These are phyloP conservation scores for Aureobasidium vineae DNA, from an alignment of 2,329 filamentous ascomycete species.

Conservation along the genomic window DNA sequence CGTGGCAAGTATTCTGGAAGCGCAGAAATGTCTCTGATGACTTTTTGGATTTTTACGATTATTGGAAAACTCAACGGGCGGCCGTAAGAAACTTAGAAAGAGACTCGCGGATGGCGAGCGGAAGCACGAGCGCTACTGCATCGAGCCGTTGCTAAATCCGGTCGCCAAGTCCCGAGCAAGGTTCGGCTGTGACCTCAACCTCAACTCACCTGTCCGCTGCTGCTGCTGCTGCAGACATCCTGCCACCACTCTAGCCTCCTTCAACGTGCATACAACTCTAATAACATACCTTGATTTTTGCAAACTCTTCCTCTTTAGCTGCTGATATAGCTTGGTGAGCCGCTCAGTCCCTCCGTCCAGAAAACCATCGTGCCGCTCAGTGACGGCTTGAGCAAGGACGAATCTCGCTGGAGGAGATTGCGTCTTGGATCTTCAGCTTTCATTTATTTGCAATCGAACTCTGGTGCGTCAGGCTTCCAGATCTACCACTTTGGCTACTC, in stretches of 20 bases:
- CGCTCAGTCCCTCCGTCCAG: neutral
- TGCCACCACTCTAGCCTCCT: neutral
- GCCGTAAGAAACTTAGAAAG: conserved; percentile 16
- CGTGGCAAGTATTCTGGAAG: conserved; percentile 13
- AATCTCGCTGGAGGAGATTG: conserved; percentile 10
- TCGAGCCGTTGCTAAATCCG: conserved; percentile 6
- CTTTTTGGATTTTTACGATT: conserved; percentile 8
- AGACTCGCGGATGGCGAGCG: neutral
- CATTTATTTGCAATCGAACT: conserved; percentile 6
- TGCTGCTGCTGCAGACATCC: neutral
- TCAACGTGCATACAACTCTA: conserved; percentile 25
- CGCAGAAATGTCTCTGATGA: conserved; percentile 18
- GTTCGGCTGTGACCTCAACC: conserved; percentile 26
- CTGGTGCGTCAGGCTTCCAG: neutral
- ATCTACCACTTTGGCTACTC: neutral
- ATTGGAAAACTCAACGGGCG: conserved; percentile 12
- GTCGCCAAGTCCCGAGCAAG: conserved; percentile 4
- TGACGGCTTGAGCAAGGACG: neutral
- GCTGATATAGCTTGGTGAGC: neutral
- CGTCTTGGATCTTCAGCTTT: conserved; percentile 21
- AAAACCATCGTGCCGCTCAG: neutral
- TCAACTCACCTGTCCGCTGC: conserved; percentile 13
- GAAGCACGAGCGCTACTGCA: conserved; percentile 9
- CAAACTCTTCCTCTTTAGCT: conserved; percentile 3
- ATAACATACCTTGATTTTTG: neutral